Evolutionary conservation across 768 basidiomycete genomes (phyloP).

Genomic region (Macrolepiota albuminosa): DNA sequence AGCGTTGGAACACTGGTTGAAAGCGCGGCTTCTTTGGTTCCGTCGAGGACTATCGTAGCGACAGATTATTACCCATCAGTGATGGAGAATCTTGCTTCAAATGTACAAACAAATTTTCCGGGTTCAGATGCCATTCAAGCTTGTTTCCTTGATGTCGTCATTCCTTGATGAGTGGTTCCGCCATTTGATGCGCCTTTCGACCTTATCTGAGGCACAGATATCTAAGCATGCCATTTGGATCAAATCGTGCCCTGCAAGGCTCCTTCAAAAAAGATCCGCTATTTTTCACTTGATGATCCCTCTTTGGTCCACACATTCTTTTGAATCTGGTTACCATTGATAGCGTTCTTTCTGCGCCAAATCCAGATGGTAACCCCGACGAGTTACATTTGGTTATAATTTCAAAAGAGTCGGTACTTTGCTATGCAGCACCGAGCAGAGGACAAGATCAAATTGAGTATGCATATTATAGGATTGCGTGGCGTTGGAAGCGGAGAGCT

Average conservation of each 20-base stretch:
- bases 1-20: constrained; percentile 44
- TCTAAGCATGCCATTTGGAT: constrained; percentile 69
- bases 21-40: background rate
- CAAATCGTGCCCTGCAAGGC: constrained; percentile 46
- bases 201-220: constrained; percentile 72
- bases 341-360: constrained; percentile 36
- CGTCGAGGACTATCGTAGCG: constrained; percentile 39
- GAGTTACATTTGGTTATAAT: constrained; percentile 40
- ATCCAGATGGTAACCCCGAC: background rate
- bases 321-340: constrained; percentile 58
- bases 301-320: constrained; percentile 55
- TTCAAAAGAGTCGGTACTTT: constrained; percentile 48
- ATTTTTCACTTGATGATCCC: constrained; percentile 87
- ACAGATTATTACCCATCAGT: constrained; percentile 80
- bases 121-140: constrained; percentile 9
- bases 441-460: constrained; percentile 58
- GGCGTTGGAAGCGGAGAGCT: constrained; percentile 31
- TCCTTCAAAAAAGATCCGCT: constrained; percentile 35
- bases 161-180: constrained; percentile 17
- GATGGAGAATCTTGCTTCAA: constrained; percentile 59
- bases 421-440: constrained; percentile 40
- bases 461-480: constrained; percentile 67
- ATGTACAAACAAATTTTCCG: constrained; percentile 55
- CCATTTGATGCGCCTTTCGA: constrained; percentile 49
- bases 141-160: constrained; percentile 49